Base-by-base conservation (phyloP, 2,329 filamentous ascomycete species). In the Purpureocillium lavendulum region DNA sequence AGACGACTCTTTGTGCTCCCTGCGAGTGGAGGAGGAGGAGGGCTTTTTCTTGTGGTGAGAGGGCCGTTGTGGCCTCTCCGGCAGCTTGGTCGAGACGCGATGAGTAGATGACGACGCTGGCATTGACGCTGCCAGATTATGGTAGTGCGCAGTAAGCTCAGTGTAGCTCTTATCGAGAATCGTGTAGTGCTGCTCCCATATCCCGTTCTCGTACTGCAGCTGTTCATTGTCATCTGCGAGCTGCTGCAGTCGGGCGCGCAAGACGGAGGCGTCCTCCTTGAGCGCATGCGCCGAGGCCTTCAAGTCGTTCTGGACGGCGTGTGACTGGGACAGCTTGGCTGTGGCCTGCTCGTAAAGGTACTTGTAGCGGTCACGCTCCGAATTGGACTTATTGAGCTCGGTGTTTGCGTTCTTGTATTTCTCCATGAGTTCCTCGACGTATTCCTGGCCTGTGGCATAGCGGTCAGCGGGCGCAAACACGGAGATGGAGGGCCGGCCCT, bases 301-400 rank as follows among this genome's bases (percentile, higher is more conserved):
- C 35, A 52, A 33, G n/a, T 48, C 45, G 30, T 45, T 36, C 12
- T 46, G 44, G 36, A 39, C 35, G 18, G 43, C 24, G 30, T 47
- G 53, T 24, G 43, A 41, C 33, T 59, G 54, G 16, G 54, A 49
- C 21, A 59, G 43, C 44, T 57, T 59, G 41, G 52, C 50, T 38
- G 43, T 56, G 36, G 53, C 51, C 40, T 51, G 45, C 29, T 59
- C 52, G 30, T 53, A 47, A 35, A 47, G 46, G 13, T 37, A 40
- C 40, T 55, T 49, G 42, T 57, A 54, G 28, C 42, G 45, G 39
- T 55, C 50, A 24, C 45, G 39, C 13, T 54, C 51, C 5, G 38
- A 43, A 18, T 37, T 30, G 38, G 41, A 38, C 39, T 48, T 50
- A 48, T 55, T 54, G 36, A 54, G 40, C 32, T 52, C 40, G 8